phyloP scores from a whole-genome alignment of 345 rosid genomes.

The Lepidium sativum region DNA sequence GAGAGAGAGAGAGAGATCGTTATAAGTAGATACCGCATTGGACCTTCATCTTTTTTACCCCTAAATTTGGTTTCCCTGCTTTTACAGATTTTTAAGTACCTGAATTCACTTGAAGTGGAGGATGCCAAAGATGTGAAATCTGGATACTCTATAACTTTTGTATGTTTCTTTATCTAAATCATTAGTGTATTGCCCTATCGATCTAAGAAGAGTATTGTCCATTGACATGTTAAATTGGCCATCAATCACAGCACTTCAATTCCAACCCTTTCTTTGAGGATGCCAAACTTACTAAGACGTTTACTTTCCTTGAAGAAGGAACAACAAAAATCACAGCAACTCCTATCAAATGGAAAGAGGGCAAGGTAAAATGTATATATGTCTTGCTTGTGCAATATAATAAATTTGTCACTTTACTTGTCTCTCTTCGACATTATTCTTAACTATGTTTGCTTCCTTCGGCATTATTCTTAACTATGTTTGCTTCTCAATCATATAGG shows the following conservation, averaged over 20 bases:
- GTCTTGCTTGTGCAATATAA: neutral
- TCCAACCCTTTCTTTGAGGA: slow-evolving; percentile 83
- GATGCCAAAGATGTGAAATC: slow-evolving; percentile 86
- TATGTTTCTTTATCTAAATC: slow-evolving; percentile 33
- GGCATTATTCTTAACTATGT: slow-evolving; percentile 1
- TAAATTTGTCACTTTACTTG: neutral
- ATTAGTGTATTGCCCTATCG: neutral
- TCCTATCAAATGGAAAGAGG: slow-evolving; percentile 83
- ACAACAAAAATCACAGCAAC: slow-evolving; percentile 70
- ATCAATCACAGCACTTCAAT: slow-evolving; percentile 51
- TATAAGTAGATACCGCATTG: neutral
- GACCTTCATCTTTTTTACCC: neutral
- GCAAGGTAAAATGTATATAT: slow-evolving; percentile 43
- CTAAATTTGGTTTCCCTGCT: neutral
- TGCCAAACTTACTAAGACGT: slow-evolving; percentile 66
- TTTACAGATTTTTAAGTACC: slow-evolving; percentile 59
- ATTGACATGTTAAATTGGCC: neutral
- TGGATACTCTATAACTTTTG: slow-evolving; percentile 82
- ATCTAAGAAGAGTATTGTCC: neutral
- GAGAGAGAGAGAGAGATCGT: too few relatives aligned
- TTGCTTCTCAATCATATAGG: slow-evolving; percentile 37
- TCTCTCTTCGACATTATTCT: too few relatives aligned
- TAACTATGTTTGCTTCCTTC: neutral
- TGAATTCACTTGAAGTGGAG: slow-evolving; percentile 74
- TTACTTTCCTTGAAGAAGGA: slow-evolving; percentile 80